These are phyloP conservation scores for Linum lewisii DNA, from an alignment of 345 rosid genomes.

Conservation along the genomic window DNA sequence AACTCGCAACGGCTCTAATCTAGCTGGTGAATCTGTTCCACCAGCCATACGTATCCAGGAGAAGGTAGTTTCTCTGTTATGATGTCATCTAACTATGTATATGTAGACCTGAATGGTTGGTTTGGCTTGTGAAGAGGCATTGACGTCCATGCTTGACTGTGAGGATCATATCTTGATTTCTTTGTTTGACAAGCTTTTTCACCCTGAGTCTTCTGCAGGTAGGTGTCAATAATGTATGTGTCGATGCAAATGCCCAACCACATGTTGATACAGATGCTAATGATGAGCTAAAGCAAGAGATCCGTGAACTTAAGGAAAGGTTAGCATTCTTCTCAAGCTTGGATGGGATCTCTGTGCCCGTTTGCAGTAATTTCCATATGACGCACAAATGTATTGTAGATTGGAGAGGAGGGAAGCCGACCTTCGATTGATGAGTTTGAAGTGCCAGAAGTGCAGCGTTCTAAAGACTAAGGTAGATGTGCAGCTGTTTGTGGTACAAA, in stretches of 20 bases:
- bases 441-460: constrained; percentile 35
- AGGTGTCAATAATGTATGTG: constrained; percentile 7
- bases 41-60: constrained; percentile 10
- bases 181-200: no score
- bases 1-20: constrained; percentile 16
- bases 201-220: constrained; percentile 19
- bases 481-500: no score
- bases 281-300: constrained; percentile 48
- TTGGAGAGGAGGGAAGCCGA: constrained; percentile 29
- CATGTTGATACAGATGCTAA: constrained; percentile 20
- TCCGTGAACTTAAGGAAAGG: constrained; percentile 46
- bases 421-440: constrained; percentile 22
- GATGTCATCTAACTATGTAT: not conserved
- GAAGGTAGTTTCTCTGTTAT: constrained; percentile 23
- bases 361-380: not conserved
- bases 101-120: not conserved
- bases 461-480: constrained; percentile 46
- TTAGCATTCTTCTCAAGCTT: constrained; percentile 16
- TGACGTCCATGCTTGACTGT: not conserved
- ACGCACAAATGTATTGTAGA: constrained; percentile 17
- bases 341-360: not conserved
- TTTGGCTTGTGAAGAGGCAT: not conserved
- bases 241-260: constrained; percentile 11
- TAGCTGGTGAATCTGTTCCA: constrained; percentile 13
- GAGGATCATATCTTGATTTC: not conserved